Evolutionary conservation across 768 basidiomycete species (phyloP).

Genomic region (Lactarius hengduanensis): DNA sequence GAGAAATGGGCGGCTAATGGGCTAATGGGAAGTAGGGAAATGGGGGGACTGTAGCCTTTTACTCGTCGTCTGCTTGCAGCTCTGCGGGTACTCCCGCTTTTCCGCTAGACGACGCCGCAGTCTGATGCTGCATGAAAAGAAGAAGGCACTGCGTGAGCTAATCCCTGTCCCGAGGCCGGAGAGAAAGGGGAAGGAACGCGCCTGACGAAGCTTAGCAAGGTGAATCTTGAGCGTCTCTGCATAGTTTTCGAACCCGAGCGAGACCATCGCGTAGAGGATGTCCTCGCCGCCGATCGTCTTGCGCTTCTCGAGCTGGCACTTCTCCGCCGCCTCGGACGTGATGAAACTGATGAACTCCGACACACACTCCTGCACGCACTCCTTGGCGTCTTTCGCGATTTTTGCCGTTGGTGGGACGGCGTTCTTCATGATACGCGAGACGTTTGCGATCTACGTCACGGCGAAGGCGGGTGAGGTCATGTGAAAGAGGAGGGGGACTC

Average conservation of each 20-base stretch:
- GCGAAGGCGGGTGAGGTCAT: not conserved
- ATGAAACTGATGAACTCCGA: constrained; percentile 99
- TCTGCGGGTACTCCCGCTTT: constrained; percentile 23
- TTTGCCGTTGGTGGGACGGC: constrained; percentile 88
- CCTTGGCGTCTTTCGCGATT: constrained; percentile 97
- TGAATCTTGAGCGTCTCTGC: constrained; percentile 91
- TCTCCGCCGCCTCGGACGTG: constrained; percentile 94
- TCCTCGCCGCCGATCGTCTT: constrained; percentile 99
- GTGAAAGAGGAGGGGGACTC: too few species aligned
- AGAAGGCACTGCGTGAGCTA: not conserved
- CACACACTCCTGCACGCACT: constrained; percentile 97
- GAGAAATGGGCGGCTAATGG: not conserved
- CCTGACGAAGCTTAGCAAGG: constrained; percentile 85
- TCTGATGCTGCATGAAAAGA: constrained; percentile 26
- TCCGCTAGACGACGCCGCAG: constrained; percentile 25
- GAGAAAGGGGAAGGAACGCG: constrained; percentile 32
- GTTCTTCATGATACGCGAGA: constrained; percentile 96
- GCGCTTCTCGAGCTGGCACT: constrained; percentile 90
- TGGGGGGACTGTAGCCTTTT: not conserved
- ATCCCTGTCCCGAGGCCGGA: not conserved
- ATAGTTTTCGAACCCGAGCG: constrained; percentile 93
- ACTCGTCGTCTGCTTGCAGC: constrained; percentile 24
- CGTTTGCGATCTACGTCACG: constrained; percentile 84
- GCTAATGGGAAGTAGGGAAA: not conserved
- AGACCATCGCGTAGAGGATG: constrained; percentile 90